These are phyloP conservation scores for Capsicum pubescens DNA, from an alignment of 257 asterid species.

Conservation along the genomic window DNA sequence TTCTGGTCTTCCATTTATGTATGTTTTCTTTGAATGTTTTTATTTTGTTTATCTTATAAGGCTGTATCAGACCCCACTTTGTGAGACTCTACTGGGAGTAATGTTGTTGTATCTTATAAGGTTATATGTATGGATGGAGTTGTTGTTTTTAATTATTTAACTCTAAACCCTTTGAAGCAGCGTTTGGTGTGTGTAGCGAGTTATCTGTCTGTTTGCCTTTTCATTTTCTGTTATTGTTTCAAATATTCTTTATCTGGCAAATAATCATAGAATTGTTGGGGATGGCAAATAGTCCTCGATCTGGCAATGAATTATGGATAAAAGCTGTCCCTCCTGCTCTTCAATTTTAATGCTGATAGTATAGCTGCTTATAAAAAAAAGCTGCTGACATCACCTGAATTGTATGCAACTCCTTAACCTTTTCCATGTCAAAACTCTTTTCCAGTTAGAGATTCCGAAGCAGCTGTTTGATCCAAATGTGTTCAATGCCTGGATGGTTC, in stretches of 20 bases:
- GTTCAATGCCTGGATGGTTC: conserved; percentile 96
- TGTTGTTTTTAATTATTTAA: not conserved
- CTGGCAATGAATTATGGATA: not conserved
- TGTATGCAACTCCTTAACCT: conserved; percentile 23
- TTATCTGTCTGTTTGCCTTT: not conserved
- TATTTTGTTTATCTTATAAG: not conserved
- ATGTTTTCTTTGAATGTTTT: conserved; percentile 37
- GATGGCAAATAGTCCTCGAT: too few species aligned
- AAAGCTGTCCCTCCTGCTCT: not conserved
- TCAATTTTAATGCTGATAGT: not conserved
- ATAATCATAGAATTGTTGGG: not conserved
- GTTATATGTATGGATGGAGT: not conserved
- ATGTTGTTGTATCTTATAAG: not conserved
- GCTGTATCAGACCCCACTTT: not conserved
- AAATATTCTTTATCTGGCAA: conserved; percentile 8
- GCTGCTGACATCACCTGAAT: not conserved
- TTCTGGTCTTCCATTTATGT: conserved; percentile 98
- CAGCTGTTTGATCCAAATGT: conserved; percentile 87
- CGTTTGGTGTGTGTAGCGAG: not conserved
- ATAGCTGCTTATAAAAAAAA: not conserved
- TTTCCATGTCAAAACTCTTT: conserved; percentile 21
- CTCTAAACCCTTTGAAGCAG: not conserved
- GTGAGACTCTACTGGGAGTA: too few species aligned
- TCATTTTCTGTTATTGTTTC: conserved; percentile 14
- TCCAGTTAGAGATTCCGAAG: conserved; percentile 94